phyloP scores from a whole-genome alignment of 495 filamentous ascomycete species.

The Aspergillus sclerotioniger region DNA sequence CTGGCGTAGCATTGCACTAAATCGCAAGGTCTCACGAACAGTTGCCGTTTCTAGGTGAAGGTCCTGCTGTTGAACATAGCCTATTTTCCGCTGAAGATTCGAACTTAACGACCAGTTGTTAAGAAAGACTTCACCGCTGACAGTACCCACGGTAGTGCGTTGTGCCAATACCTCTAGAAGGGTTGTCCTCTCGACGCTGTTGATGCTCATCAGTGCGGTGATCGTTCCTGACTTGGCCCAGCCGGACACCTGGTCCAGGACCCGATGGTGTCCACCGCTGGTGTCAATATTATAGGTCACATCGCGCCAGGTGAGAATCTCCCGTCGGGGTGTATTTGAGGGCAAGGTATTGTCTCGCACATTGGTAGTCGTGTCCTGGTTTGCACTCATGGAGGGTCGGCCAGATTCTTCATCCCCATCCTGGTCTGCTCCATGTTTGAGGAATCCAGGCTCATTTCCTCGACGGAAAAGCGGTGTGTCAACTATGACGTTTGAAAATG shows the following conservation, averaged over 20 bases:
- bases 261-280: slow-evolving; percentile 51
- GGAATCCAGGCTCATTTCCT: slow-evolving; percentile 33
- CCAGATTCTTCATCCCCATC: slow-evolving; percentile 22
- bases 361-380: slow-evolving; percentile 19
- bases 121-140: slow-evolving; percentile 53
- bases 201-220: slow-evolving; percentile 63
- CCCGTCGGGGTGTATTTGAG: slow-evolving; percentile 39
- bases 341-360: slow-evolving; percentile 38
- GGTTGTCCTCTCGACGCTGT: slow-evolving; percentile 65
- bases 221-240: slow-evolving; percentile 66
- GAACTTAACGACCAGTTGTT: slow-evolving; percentile 55
- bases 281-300: slow-evolving; percentile 67
- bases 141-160: slow-evolving; percentile 47
- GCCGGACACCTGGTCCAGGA: slow-evolving; percentile 63
- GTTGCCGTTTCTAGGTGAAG: slow-evolving; percentile 83
- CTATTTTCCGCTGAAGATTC: slow-evolving; percentile 86
- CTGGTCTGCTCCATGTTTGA: slow-evolving; percentile 42
- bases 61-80: slow-evolving; percentile 93
- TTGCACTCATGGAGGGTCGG: slow-evolving; percentile 1
- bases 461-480: slow-evolving; percentile 38
- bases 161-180: slow-evolving; percentile 60
- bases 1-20: slow-evolving; percentile 82
- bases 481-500: slow-evolving; percentile 28
- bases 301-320: slow-evolving; percentile 73
- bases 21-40: slow-evolving; percentile 76